Base-by-base conservation (phyloP, 345 rosid species). In the Brassica nigra region DNA sequence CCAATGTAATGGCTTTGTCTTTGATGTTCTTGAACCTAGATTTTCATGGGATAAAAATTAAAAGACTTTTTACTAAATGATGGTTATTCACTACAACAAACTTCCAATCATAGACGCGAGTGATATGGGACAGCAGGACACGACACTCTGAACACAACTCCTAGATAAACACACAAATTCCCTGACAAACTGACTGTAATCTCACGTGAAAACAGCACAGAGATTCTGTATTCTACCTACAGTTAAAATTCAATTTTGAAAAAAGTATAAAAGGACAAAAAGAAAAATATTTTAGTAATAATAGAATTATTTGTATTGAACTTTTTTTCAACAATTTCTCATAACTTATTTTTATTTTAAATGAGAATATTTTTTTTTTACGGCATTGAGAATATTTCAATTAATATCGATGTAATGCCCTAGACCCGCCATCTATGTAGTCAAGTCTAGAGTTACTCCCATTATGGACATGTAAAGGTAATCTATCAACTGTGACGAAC, bases 1-100 rank as follows among this genome's bases (percentile, higher is more conserved):
- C 97, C 97, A 95, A 31, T 92, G 97, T 64, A 92, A 91, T 20
- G 97, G 97, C 82, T 88, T 95, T 28, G 97, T 88, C 78, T 92
- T 88, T 12, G 87, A 78, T 11, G 97, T 84, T 88, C 91, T 85
- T 62, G 97, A 92, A 52, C 57, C 57, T 52, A 52, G 8, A 52
- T 52, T 52, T 52, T 4, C 57, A 52, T n/a, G 57, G 57, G 18
- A 52, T 52, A 52, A 52, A 52, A 52, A n/a, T 47, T 4, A 47
- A 47, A 62, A 63, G 42, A 33, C 44, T 31, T 64, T 3, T 3
- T 1, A 8, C 10, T 33, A 64, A 8, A 39, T 66, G 9, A 29
- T 52, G 47, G 57, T 23, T 39, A 44, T 44, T 23, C 18, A 74
- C 3, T 27, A 68, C 1, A 20, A 23, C 16, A 77, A n/a, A 15